A percentile compares a stretch with the other conserved stretches of the same genome.
phyloP scores from a whole-genome alignment of 306 rosid genomes.

The Rosa rugosa region DNA sequence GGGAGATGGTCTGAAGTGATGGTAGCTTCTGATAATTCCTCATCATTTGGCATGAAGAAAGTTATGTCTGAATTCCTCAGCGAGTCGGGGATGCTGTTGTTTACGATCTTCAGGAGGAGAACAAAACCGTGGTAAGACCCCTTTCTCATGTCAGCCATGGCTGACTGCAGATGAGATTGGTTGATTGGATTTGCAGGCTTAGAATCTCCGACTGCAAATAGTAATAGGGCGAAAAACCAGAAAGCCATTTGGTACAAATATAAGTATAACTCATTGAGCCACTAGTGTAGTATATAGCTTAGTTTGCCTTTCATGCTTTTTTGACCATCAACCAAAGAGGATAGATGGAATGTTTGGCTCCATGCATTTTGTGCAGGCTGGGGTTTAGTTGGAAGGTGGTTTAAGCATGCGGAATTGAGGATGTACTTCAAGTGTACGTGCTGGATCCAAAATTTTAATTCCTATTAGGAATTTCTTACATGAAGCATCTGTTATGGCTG shows the following conservation, averaged over 20 bases:
- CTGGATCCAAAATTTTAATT: too few species aligned
- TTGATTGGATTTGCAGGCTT: slow-evolving; percentile 29
- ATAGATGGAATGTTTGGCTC: neutral
- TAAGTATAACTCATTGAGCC: neutral
- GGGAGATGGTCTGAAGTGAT: slow-evolving; percentile 21
- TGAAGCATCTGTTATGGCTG: too few species aligned
- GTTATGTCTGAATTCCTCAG: slow-evolving; percentile 39
- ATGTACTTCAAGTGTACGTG: too few species aligned
- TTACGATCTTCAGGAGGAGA: slow-evolving; percentile 51
- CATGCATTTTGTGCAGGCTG: slow-evolving; percentile 20
- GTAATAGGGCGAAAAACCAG: slow-evolving; percentile 43
- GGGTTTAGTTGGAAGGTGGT: slow-evolving; percentile 27
- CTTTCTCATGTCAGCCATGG: slow-evolving; percentile 54
- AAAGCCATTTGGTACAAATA: slow-evolving; percentile 36
- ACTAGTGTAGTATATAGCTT: slow-evolving; percentile 10
- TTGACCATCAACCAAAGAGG: slow-evolving; percentile 2
- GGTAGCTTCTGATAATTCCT: slow-evolving; percentile 46
- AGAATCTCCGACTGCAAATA: slow-evolving; percentile 35
- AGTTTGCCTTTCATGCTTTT: slow-evolving; percentile 16
- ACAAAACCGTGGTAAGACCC: slow-evolving; percentile 58
- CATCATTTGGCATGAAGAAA: slow-evolving; percentile 55
- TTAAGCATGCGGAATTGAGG: slow-evolving; percentile 16
- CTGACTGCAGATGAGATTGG: slow-evolving; percentile 50
- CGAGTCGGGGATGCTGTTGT: slow-evolving; percentile 37
- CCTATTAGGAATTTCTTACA: too few species aligned